phyloP scores from a whole-genome alignment of 441 rosid species.

The Syzygium syzygioides region DNA sequence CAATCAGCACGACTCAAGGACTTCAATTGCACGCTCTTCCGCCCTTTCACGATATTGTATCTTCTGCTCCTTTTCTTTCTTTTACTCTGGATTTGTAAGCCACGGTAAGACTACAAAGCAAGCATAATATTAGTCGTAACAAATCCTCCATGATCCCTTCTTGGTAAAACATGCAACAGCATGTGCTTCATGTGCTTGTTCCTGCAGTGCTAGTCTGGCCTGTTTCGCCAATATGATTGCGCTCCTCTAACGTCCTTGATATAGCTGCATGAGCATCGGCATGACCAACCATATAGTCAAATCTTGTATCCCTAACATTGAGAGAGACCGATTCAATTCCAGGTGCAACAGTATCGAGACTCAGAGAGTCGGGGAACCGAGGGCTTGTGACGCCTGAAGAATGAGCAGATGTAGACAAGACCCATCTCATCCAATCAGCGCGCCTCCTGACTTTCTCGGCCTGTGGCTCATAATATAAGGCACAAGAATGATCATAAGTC shows the following conservation, averaged over 20 bases:
- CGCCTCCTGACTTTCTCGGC: constrained; percentile 20
- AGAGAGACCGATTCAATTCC: neutral
- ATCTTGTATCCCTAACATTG: neutral
- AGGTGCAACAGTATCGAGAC: neutral
- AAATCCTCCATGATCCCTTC: neutral
- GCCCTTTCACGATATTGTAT: neutral
- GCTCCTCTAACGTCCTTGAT: neutral
- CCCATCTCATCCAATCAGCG: constrained; percentile 8
- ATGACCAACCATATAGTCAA: neutral
- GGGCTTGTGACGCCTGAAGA: constrained; percentile 4
- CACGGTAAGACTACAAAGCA: neutral
- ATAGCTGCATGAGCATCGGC: neutral
- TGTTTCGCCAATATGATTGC: neutral
- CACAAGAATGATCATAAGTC: neutral
- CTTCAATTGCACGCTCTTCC: neutral
- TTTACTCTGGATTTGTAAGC: neutral
- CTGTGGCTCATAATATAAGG: neutral
- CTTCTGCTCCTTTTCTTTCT: neutral
- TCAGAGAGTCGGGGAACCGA: neutral
- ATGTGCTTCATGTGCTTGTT: neutral
- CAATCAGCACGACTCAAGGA: neutral
- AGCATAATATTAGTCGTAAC: neutral
- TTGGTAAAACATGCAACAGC: neutral
- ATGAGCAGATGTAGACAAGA: constrained; percentile 8
- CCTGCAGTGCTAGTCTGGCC: neutral